Percentiles rank a stretch among this genome's conserved stretches.
These are phyloP conservation scores for Oryza coarctata DNA, from an alignment of 176 grass and related monocot species.

Conservation along the genomic window DNA sequence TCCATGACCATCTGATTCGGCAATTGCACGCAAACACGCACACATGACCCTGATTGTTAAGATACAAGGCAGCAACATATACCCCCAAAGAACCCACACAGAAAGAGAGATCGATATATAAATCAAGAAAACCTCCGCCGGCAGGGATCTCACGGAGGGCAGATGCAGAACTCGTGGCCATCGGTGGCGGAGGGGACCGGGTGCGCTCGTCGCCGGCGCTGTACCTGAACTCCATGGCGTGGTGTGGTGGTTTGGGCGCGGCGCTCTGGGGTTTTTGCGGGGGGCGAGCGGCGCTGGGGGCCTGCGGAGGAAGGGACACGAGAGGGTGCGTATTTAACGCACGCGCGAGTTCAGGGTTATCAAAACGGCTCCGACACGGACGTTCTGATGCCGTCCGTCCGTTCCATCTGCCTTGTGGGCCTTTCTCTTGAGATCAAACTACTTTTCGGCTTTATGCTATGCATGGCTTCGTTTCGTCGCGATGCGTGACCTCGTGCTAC, in stretches of 20 bases:
- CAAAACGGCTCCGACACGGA: neutral
- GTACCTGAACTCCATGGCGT: slow-evolving; percentile 39
- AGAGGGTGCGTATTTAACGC: too few relatives aligned
- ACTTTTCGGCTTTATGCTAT: too few relatives aligned
- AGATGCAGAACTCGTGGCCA: neutral
- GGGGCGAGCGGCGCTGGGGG: too few relatives aligned
- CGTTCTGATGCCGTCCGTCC: neutral
- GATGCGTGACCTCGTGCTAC: too few relatives aligned
- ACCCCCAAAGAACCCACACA: neutral
- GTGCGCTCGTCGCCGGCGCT: slow-evolving; percentile 30
- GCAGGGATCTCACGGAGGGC: neutral
- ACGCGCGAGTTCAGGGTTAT: neutral
- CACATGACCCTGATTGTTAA: neutral
- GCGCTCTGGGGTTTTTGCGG: too few relatives aligned
- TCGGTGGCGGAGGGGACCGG: neutral
- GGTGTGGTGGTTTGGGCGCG: too few relatives aligned
- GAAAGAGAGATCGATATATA: neutral
- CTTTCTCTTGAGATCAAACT: too few relatives aligned
- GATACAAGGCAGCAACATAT: neutral
- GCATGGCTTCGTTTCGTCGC: too few relatives aligned
- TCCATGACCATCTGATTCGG: neutral
- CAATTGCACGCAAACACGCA: neutral
- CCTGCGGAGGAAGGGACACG: too few relatives aligned
- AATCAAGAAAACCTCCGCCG: neutral
- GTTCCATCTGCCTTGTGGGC: too few relatives aligned